These are phyloP conservation scores for Ustilago lituana DNA, from an alignment of 1,284 basidiomycete genomes.

Conservation along the genomic window DNA sequence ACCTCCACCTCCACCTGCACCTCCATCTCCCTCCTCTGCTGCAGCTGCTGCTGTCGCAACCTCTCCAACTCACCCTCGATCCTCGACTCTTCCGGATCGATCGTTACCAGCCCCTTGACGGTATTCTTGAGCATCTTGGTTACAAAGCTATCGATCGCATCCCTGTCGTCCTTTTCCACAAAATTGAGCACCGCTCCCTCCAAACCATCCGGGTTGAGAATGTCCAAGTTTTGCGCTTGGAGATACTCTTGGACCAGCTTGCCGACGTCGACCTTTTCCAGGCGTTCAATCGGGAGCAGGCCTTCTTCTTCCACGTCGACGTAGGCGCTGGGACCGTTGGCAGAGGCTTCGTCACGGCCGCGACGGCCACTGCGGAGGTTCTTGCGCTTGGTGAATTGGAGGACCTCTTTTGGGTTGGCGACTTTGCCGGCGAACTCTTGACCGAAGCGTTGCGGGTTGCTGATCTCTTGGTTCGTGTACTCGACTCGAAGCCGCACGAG, in stretches of 20 bases:
- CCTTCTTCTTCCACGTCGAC: constrained; percentile 46
- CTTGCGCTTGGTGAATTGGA: constrained; percentile 87
- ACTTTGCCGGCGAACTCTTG: constrained; percentile 91
- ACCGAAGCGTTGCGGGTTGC: constrained; percentile 93
- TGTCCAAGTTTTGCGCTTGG: constrained; percentile 56
- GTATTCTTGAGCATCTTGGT: constrained; percentile 48
- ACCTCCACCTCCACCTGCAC: constrained; percentile 13
- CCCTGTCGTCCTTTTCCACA: constrained; percentile 64
- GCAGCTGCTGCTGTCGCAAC: constrained; percentile 31
- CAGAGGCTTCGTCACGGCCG: constrained; percentile 5
- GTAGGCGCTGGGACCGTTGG: constrained; percentile 16
- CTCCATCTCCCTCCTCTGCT: constrained; percentile 27
- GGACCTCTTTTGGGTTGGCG: constrained; percentile 92
- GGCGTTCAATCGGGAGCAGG: constrained; percentile 50
- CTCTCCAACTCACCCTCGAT: constrained; percentile 48
- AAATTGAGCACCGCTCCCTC: constrained; percentile 61
- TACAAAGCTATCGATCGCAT: constrained; percentile 55
- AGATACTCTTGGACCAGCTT: constrained; percentile 59
- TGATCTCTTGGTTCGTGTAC: constrained; percentile 61
- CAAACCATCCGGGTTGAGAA: constrained; percentile 56
- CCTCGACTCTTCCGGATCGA: constrained; percentile 52
- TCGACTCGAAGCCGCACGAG: constrained; percentile 79
- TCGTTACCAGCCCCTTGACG: constrained; percentile 44
- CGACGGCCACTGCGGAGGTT: constrained; percentile 28
- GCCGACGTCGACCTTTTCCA: constrained; percentile 58